phyloP scores from a whole-genome alignment of 305 asterid species.

The Fraxinus albicans region DNA sequence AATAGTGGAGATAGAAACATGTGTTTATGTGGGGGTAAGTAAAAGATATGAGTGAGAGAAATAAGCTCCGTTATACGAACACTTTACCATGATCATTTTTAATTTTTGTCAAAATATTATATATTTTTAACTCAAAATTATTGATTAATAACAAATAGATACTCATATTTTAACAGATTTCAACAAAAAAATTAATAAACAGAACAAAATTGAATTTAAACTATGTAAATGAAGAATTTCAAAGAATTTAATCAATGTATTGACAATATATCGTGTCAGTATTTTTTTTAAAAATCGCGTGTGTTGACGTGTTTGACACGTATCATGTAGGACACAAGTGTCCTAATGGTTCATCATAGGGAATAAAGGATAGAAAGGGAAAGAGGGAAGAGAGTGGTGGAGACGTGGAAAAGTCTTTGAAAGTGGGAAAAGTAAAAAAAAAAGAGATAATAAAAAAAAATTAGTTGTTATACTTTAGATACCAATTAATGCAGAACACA shows the following conservation, averaged over 20 bases:
- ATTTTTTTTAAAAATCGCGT: not conserved
- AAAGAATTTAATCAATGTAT: too few species aligned
- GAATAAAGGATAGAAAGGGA: not conserved
- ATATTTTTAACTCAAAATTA: not conserved
- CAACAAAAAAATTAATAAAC: too few species aligned
- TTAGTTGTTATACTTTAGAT: not conserved
- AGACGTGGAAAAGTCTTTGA: not conserved
- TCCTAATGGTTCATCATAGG: not conserved
- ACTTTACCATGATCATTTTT: not conserved
- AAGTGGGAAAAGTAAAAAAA: not conserved
- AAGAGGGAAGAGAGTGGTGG: not conserved
- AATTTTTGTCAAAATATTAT: too few species aligned
- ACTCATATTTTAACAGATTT: not conserved
- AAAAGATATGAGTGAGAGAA: not conserved
- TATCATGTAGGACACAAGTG: not conserved
- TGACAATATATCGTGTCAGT: not conserved
- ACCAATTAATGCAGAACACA: not conserved
- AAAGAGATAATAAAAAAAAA: not conserved
- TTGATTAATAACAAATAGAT: not conserved
- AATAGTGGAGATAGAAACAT: not conserved
- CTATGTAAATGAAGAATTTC: not conserved
- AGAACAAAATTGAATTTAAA: not conserved
- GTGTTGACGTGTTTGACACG: not conserved
- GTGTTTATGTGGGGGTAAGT: not conserved
- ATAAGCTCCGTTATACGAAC: not conserved